Evolutionary conservation across 768 basidiomycete species (phyloP), one percentile per base, ranked within the genome.

Genomic region (Heimioporus sp.): DNA sequence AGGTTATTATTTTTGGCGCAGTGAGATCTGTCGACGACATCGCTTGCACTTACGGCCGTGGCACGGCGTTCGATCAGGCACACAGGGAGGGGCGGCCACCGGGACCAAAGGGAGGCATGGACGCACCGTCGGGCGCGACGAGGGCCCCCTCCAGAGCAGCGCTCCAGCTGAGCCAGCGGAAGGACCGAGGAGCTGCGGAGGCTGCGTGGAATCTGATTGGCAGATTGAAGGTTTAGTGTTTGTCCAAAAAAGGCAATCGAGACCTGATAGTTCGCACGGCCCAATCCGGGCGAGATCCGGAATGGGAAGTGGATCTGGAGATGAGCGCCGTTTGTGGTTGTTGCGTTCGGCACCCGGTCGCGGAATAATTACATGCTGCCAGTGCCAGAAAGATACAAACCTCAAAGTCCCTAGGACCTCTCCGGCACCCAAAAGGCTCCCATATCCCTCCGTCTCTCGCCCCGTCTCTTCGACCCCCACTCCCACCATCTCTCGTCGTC

Each of bases 351-450:
- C 69, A 71, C 66, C 67, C 65, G 67, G 65, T 66, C 65, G 61
- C 67, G 67, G 69, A 69, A 70, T 69, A 68, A 69, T 71, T 71
- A 65, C 67, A 63, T 60, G 68, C 61, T 58, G 56, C 61, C 60
- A 62, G 59, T 62, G n/a, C n/a, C n/a, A 53, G 60, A 69, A 63
- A 69, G 67, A 69, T 69, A 62, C 65, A 69, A 60, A 56, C 67
- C 46, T 58, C 57, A 68, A 63, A 66, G 63, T 55, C 64, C 63
- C 55, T 53, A n/a, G n/a, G n/a, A n/a, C n/a, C n/a, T n/a, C n/a
- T n/a, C n/a, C n/a, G n/a, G n/a, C n/a, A n/a, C 62, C 59, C 60
- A 65, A 65, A 67, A 67, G 65, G 51, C 68, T 68, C 68, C 66
- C 66, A 58, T 67, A 57, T 57, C 31, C 68, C 65, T 66, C 66